These are phyloP conservation scores for Scorias spongiosa DNA, from an alignment of 2,329 filamentous ascomycete species.

Conservation along the genomic window DNA sequence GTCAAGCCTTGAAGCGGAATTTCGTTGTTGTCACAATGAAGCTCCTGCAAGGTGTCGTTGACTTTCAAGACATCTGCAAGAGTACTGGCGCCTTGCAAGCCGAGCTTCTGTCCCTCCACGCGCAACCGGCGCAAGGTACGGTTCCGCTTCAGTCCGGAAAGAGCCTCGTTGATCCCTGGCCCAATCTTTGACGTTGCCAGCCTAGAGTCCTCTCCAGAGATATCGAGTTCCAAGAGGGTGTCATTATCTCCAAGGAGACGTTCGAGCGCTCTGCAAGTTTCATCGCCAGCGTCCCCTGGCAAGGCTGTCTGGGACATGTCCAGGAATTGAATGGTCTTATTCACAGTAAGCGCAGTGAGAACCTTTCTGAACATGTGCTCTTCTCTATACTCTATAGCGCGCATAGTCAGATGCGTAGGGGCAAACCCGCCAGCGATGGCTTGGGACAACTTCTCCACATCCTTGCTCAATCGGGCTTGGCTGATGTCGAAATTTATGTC, in stretches of 20 bases:
- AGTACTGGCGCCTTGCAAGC: conserved; percentile 53
- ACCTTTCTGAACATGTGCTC: conserved; percentile 49
- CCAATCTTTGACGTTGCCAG: conserved; percentile 56
- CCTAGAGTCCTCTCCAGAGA: conserved; percentile 56
- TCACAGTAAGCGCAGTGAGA: conserved; percentile 44
- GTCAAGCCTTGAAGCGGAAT: conserved; percentile 57
- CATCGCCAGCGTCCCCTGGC: conserved; percentile 51
- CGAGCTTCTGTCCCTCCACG: conserved; percentile 54
- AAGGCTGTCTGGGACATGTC: conserved; percentile 58
- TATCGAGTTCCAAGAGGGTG: conserved; percentile 51
- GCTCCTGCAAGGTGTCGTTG: conserved; percentile 46
- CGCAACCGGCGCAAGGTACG: conserved; percentile 44
- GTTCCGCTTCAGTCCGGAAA: conserved; percentile 50
- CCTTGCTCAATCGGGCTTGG: conserved; percentile 42
- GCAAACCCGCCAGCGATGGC: conserved; percentile 38
- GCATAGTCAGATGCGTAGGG: conserved; percentile 49
- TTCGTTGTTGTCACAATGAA: conserved; percentile 58
- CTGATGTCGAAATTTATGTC: conserved; percentile 52
- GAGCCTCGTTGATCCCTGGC: conserved; percentile 50
- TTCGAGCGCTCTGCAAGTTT: conserved; percentile 49
- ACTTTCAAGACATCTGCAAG: conserved; percentile 52
- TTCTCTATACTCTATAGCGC: conserved; percentile 53
- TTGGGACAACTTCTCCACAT: conserved; percentile 35
- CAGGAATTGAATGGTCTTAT: conserved; percentile 47
- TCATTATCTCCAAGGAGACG: conserved; percentile 51